These are phyloP conservation scores for Candida albicans DNA, from an alignment of 1,139 yeast species.

Conservation along the genomic window DNA sequence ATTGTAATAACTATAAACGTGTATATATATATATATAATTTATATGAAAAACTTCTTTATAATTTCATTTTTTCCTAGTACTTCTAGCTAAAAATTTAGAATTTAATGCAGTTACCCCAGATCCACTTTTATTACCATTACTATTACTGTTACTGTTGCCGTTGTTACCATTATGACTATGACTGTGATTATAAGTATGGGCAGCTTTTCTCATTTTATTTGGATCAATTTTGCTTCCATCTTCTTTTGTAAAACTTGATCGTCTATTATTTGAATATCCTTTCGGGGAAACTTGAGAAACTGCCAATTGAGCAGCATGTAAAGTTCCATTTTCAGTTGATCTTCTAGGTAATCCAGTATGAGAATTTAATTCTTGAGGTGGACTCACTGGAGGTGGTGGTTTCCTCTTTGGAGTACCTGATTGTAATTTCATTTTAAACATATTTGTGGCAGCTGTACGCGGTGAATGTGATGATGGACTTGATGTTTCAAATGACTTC, in stretches of 20 bases:
- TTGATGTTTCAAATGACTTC: neutral
- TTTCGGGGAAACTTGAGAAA: conserved; percentile 32
- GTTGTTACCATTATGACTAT: neutral
- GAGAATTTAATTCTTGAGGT: conserved; percentile 21
- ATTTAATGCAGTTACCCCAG: conserved; percentile 38
- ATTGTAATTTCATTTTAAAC: conserved; percentile 9
- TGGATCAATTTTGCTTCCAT: conserved; percentile 13
- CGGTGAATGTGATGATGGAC: conserved; percentile 5
- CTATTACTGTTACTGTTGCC: conserved; percentile 4
- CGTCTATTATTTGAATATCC: conserved; percentile 29
- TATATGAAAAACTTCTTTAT: neutral
- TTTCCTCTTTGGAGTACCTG: conserved; percentile 27
- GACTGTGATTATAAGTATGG: too few relatives aligned
- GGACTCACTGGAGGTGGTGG: conserved; percentile 40
- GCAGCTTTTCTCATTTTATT: neutral
- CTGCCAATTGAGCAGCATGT: conserved; percentile 50
- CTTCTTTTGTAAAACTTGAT: conserved; percentile 41
- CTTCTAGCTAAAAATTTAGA: conserved; percentile 48
- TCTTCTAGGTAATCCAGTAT: conserved; percentile 33
- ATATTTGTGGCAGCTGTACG: conserved; percentile 5
- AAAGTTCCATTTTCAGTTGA: conserved; percentile 27
- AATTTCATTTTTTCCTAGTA: conserved; percentile 34
- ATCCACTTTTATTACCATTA: conserved; percentile 9
- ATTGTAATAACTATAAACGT: neutral
- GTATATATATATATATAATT: neutral